Evolutionary conservation across 805 yeast genomes (phyloP), one percentile per base, ranked within the genome.

Genomic region (Kodamaea restingae): DNA sequence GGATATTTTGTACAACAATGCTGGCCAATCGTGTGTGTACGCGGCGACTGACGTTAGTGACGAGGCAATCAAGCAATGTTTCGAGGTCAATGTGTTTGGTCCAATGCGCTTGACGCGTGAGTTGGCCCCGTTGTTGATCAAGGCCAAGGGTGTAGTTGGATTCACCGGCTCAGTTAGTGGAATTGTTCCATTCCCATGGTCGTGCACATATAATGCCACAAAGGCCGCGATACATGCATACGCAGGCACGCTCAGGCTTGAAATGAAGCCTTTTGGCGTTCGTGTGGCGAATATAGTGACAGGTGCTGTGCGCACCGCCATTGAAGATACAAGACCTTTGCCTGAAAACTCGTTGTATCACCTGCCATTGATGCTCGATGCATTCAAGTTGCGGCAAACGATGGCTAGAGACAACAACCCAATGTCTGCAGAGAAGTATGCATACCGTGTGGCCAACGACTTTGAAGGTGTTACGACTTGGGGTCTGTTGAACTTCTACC

Each of bases 141-240:
- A 75, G 26, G 79, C 84, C 1, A 69, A 80, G 48, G 93, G 91
- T 3, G 74, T 78, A 0, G 73, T 85, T 42, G 78, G 81, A 0
- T 83, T 81, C 58, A 84, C 93, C 0, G 93, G 93, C 1, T 81
- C 90, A 3, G 56, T 81, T 2, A 74, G 83, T 11, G 93, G 87
- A 1, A 39, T 76, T 11, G 60, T 73, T 9, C 80, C 86, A 2
- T 78, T 84, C 63, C 95, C 95, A 18, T 84, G 80, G 56, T 77
- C 81, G 1, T 68, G 81, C 10, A 65, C 79, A 21, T 85, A 85
- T 53, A 72, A 80, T 22, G 71, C 90, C 1, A 57, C 83, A 1
- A 85, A 85, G 51, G 87, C 90, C 4, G 90, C 91, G 0, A 77
- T 85, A 41, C 87, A 83, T 47, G 81, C 76, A 48, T 85, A 79